Percentiles rank a stretch among this genome's conserved stretches.
phyloP scores from a whole-genome alignment of 495 filamentous ascomycete species.

The Cetradonia linearis region DNA sequence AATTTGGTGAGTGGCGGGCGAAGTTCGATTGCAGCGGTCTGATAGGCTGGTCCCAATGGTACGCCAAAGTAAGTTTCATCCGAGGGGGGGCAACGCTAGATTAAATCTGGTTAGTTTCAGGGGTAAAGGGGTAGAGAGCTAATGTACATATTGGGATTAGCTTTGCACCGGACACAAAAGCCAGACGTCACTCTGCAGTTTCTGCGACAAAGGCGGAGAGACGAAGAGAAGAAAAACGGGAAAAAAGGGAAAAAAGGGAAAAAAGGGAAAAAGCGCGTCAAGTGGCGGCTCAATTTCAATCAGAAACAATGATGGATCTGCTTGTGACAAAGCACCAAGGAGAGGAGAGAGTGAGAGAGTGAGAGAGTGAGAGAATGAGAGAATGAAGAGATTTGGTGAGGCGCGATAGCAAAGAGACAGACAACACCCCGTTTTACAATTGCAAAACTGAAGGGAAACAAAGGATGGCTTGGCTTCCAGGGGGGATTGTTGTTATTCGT shows the following conservation, averaged over 20 bases:
- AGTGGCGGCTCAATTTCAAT: conserved; percentile 1
- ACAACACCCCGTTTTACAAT: neutral
- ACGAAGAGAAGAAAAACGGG: neutral
- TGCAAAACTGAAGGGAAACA: neutral
- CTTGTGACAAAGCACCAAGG: no score
- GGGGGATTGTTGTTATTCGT: no score
- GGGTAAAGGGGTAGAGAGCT: no score
- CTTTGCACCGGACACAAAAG: neutral
- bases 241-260: no score
- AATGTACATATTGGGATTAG: neutral
- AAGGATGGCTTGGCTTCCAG: neutral
- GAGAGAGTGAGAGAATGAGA: no score
- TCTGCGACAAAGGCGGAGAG: conserved; percentile 3
- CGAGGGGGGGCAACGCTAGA: neutral
- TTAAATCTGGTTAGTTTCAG: neutral
- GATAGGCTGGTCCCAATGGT: neutral
- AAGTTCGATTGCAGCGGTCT: neutral
- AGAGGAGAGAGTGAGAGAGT: no score
- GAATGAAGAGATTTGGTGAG: no score
- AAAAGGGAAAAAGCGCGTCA: neutral
- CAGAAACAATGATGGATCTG: neutral
- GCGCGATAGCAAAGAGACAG: neutral
- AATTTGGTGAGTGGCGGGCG: neutral
- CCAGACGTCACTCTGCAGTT: conserved; percentile 7
- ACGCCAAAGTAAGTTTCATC: neutral